Percentiles rank a stretch among this genome's conserved stretches.
These are phyloP conservation scores for Discostella stelligeroides DNA, from an alignment of 108 stramenopile species.

Conservation along the genomic window DNA sequence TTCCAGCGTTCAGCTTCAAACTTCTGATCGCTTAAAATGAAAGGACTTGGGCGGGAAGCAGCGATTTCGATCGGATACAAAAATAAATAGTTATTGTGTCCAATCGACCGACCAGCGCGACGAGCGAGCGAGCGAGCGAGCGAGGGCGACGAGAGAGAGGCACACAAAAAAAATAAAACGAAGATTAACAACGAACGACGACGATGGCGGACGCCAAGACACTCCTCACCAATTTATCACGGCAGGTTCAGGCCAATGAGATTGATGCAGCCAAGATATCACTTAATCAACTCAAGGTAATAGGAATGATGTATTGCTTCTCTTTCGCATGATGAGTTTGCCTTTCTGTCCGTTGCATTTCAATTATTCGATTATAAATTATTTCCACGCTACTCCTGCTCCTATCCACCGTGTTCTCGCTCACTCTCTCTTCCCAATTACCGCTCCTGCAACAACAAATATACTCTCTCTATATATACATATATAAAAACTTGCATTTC, in stretches of 20 bases:
- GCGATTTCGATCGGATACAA: no score
- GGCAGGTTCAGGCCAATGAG: slow-evolving; percentile 66
- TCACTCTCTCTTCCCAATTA: no score
- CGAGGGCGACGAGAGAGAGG: not conserved
- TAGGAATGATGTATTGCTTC: slow-evolving; percentile 9
- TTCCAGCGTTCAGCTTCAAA: no score
- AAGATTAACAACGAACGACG: slow-evolving; percentile 29
- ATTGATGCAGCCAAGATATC: slow-evolving; percentile 64
- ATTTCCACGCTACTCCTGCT: not conserved
- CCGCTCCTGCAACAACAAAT: not conserved
- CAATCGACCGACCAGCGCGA: no score
- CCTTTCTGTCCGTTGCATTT: no score
- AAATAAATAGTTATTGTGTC: no score
- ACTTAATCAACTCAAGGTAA: slow-evolving; percentile 67
- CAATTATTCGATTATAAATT: no score
- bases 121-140: no score
- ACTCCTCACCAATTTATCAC: slow-evolving; percentile 58
- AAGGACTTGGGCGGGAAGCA: no score
- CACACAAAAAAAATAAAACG: slow-evolving; percentile 9
- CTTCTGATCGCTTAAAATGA: no score
- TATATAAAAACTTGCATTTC: no score
- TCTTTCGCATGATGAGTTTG: no score
- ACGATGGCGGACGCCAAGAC: slow-evolving; percentile 54
- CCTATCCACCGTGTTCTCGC: not conserved
- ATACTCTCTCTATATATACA: not conserved